Percentiles rank a stretch among this genome's conserved stretches.
Evolutionary conservation across 176 grass and related monocot genomes (phyloP).

Genomic region (Triticum urartu): DNA sequence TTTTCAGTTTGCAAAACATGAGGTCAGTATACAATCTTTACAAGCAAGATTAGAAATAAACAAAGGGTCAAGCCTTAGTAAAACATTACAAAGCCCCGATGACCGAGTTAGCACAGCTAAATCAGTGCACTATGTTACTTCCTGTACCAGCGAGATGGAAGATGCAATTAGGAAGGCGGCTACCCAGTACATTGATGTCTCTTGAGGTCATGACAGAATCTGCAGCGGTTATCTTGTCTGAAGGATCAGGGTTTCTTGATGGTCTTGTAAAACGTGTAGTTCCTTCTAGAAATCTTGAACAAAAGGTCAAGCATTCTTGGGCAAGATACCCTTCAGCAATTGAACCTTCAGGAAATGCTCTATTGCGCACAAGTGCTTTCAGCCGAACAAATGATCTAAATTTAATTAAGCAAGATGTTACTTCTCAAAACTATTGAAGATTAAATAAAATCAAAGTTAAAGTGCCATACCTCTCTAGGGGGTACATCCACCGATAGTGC

Average conservation of each 20-base stretch:
- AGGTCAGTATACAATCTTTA: no score
- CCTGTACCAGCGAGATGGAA: no score
- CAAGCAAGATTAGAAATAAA: no score
- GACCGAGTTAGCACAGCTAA: no score
- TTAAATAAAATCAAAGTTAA: neutral
- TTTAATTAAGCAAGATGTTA: neutral
- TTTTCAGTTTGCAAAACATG: no score
- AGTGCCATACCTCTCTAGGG: constrained; percentile 13
- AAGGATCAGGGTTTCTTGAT: neutral
- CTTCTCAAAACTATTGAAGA: neutral
- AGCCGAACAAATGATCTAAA: constrained; percentile 1
- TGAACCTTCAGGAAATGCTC: constrained; percentile 23
- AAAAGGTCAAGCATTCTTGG: constrained; percentile 28
- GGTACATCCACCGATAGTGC: constrained; percentile 36
- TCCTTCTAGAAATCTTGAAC: constrained; percentile 13
- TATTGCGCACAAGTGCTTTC: constrained; percentile 17
- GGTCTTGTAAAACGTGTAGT: neutral
- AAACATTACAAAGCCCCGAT: no score
- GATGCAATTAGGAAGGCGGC: no score
- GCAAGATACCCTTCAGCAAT: constrained; percentile 30
- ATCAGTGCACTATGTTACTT: no score
- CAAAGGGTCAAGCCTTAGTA: no score
- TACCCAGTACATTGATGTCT: no score
- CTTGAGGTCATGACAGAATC: no score
- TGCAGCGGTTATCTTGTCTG: neutral